Percentiles rank a stretch among this genome's conserved stretches.
Conservation (phyloP, 345 rosid genomes). For the Mangifera indica region DNA sequence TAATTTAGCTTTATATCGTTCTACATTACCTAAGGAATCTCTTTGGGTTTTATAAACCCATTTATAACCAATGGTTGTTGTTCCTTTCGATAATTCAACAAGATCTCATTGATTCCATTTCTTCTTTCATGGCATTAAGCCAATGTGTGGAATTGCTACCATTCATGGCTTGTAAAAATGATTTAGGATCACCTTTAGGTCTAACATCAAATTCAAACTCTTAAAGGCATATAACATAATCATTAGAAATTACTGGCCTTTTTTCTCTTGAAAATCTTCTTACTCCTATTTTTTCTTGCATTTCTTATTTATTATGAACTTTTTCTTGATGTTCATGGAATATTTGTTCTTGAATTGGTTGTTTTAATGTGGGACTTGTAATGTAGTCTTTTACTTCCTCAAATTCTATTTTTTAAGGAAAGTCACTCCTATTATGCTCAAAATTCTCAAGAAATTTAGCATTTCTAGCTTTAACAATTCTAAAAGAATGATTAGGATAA, state of each 20-base stretch:
- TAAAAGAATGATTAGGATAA: too few species aligned
- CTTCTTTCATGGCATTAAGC: too few species aligned
- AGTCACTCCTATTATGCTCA: too few species aligned
- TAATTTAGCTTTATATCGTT: too few species aligned
- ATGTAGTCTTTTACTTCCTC: too few species aligned
- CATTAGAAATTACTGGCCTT: neutral
- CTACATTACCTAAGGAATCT: too few species aligned
- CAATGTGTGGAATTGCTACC: neutral
- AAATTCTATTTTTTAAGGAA: too few species aligned
- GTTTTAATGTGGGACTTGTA: too few species aligned
- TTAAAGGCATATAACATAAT: neutral
- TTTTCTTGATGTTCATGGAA: neutral
- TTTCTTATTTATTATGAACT: neutral
- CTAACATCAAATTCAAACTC: neutral
- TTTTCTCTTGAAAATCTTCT: too few species aligned
- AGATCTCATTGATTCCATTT: neutral
- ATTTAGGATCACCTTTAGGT: neutral
- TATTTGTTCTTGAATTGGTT: neutral
- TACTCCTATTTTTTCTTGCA: neutral
- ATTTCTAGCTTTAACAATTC: too few species aligned
- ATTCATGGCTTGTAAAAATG: neutral
- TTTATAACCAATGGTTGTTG: too few species aligned
- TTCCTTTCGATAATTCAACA: neutral
- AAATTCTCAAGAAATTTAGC: neutral
- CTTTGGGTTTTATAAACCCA: neutral